phyloP scores from a whole-genome alignment of 495 filamentous ascomycete genomes.

The Neurospora pannonica region DNA sequence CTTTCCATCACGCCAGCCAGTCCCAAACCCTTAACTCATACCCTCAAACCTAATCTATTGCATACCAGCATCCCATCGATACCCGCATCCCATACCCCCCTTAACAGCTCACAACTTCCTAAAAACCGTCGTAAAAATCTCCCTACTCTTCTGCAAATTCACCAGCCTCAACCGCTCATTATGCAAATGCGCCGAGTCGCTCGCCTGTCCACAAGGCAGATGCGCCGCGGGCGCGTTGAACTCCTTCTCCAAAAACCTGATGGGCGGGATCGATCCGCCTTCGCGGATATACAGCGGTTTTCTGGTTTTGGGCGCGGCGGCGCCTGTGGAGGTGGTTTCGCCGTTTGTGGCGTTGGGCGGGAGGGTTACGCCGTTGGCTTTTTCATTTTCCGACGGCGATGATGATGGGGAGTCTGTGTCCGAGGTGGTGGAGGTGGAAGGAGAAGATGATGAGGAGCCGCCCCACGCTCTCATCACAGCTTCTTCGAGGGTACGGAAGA shows the following conservation, averaged over 20 bases:
- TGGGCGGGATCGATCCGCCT: slow-evolving; percentile 87
- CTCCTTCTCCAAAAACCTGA: slow-evolving; percentile 89
- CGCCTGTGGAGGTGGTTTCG: background rate
- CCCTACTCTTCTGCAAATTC: slow-evolving; percentile 84
- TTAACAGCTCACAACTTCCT: slow-evolving; percentile 17
- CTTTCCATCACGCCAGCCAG: background rate
- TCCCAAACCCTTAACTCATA: background rate
- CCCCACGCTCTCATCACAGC: slow-evolving; percentile 78
- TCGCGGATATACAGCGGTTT: slow-evolving; percentile 87
- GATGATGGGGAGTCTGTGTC: background rate
- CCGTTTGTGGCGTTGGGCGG: slow-evolving; percentile 9
- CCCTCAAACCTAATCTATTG: background rate
- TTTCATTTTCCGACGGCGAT: background rate
- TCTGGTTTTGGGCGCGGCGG: slow-evolving; percentile 19
- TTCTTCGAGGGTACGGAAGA: slow-evolving; percentile 79
- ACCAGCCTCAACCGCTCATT: slow-evolving; percentile 82
- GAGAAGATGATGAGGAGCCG: slow-evolving; percentile 1
- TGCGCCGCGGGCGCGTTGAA: slow-evolving; percentile 89
- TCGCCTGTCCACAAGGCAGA: slow-evolving; percentile 89
- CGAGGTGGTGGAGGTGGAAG: background rate
- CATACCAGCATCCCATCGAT: background rate
- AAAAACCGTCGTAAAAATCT: slow-evolving; percentile 86
- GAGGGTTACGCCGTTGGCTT: background rate
- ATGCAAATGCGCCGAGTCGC: slow-evolving; percentile 87
- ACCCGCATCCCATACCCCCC: too few species aligned